phyloP scores from a whole-genome alignment of 1,139 yeast species.

The Yarrowia galli region DNA sequence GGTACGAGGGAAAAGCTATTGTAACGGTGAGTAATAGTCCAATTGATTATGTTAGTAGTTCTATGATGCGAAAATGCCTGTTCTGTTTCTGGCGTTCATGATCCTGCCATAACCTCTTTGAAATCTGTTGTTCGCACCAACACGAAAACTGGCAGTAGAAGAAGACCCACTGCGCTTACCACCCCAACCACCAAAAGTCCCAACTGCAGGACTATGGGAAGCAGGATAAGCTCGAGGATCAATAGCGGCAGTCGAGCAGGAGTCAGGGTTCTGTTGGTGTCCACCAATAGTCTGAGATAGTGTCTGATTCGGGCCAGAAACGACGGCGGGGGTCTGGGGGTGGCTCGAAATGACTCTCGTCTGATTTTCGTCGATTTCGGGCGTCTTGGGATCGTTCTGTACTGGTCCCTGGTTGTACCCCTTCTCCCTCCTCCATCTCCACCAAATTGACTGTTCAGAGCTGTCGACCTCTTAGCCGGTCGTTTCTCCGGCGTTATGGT shows the following conservation, averaged over 20 bases:
- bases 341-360: neutral
- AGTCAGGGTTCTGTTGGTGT: neutral
- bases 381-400: neutral
- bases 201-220: conserved; percentile 30
- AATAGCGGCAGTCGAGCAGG: neutral
- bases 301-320: neutral
- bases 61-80: neutral
- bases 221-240: conserved; percentile 25
- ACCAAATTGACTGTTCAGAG: neutral
- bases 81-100: no score
- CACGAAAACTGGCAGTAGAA: neutral
- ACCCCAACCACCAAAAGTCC: conserved; percentile 22
- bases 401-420: neutral
- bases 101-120: neutral
- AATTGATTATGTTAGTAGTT: conserved; percentile 15
- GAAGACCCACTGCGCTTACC: neutral
- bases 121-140: neutral
- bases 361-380: neutral
- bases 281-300: neutral
- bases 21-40: no score
- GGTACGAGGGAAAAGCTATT: no score
- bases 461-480: neutral
- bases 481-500: neutral
- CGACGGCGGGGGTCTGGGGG: neutral
- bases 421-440: neutral